Percentiles rank a stretch among this genome's conserved stretches.
Conservation (phyloP, 169 alveolate genomes). For the Plasmodium vivax region DNA sequence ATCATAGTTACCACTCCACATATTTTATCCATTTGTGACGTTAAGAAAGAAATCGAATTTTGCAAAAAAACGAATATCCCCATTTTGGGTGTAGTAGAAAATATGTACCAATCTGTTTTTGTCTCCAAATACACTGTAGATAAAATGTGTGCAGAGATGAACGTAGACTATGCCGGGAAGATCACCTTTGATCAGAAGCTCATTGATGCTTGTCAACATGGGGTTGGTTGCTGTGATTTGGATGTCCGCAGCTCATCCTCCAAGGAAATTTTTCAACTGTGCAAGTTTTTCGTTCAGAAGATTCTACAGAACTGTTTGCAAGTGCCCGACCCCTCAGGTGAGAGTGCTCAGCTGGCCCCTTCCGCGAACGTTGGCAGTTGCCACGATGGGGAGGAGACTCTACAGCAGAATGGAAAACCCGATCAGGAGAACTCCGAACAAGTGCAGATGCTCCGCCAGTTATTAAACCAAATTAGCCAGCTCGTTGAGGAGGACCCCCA, state of each 20-base stretch:
- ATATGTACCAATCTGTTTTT: conserved; percentile 93
- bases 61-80: conserved; percentile 90
- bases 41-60: conserved; percentile 76
- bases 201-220: conserved; percentile 81
- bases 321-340: neutral
- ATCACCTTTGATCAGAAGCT: conserved; percentile 81
- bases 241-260: conserved; percentile 65
- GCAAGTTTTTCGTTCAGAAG: conserved; percentile 35
- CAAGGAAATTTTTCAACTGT: conserved; percentile 53
- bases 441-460: conserved; percentile 12
- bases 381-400: neutral
- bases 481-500: conserved; percentile 4
- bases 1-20: conserved; percentile 92
- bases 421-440: neutral
- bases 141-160: conserved; percentile 83
- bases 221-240: conserved; percentile 76
- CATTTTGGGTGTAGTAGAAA: conserved; percentile 97
- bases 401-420: neutral
- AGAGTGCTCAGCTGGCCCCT: neutral
- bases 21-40: conserved; percentile 78
- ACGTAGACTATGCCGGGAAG: conserved; percentile 80
- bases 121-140: conserved; percentile 76
- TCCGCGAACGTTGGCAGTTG: neutral
- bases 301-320: neutral
- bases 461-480: conserved; percentile 9